Evolutionary conservation across 768 basidiomycete species (phyloP).

Genomic region (Serendipita sp.): DNA sequence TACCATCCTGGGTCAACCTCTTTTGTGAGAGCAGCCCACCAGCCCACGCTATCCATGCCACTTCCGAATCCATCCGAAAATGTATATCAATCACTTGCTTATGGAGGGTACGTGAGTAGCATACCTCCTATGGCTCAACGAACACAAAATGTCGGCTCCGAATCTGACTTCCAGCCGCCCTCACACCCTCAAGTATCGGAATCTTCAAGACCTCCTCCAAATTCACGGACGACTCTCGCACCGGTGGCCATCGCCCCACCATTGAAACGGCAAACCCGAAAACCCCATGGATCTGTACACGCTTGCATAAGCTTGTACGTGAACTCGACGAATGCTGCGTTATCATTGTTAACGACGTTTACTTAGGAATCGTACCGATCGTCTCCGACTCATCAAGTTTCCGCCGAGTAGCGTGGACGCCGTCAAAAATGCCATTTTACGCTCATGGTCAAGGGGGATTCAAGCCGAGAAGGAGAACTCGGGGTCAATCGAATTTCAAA

Average conservation of each 20-base stretch:
- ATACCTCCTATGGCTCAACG: neutral
- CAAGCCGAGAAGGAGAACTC: neutral
- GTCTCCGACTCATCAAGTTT: conserved; percentile 1
- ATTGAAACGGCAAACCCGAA: neutral
- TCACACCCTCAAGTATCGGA: neutral
- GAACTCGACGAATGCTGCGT: neutral
- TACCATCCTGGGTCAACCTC: neutral
- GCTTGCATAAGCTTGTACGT: neutral
- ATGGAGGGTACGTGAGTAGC: neutral
- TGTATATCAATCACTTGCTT: neutral
- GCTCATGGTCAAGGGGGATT: neutral
- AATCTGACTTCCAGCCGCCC: neutral
- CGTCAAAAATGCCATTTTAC: neutral
- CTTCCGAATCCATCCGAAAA: neutral
- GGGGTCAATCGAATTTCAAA: neutral
- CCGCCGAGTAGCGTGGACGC: neutral
- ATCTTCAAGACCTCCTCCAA: neutral
- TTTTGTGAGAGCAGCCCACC: too few species aligned
- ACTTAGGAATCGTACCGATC: conserved; percentile 1
- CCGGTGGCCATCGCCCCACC: neutral
- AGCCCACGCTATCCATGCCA: too few species aligned
- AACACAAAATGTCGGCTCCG: neutral
- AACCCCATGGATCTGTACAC: neutral
- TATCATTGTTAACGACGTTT: neutral
- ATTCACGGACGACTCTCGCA: neutral